A percentile compares a stretch with the other conserved stretches of the same genome.
These are phyloP conservation scores for Myriangium duriaei DNA, from an alignment of 2,329 filamentous ascomycete genomes.

Conservation along the genomic window DNA sequence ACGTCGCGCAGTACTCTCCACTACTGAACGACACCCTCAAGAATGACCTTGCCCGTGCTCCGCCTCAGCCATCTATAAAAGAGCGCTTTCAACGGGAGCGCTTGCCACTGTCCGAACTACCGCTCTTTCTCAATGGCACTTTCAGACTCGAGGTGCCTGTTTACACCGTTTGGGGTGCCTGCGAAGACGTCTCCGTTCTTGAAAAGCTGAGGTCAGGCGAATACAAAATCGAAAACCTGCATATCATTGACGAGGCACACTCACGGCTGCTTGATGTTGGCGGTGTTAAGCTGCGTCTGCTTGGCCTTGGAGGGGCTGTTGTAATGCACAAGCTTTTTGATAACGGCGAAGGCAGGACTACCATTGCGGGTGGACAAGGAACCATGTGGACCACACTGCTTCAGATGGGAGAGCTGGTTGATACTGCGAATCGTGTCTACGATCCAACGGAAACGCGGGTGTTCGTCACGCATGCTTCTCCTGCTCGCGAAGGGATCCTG, in stretches of 20 bases:
- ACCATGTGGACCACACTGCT: conserved; percentile 99
- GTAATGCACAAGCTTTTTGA: conserved; percentile 99
- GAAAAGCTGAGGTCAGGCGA: conserved; percentile 96
- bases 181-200: conserved; percentile 91
- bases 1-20: conserved; percentile 96
- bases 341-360: conserved; percentile 93
- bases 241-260: conserved; percentile 96
- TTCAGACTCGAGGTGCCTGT: conserved; percentile 91
- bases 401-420: conserved; percentile 95
- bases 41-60: conserved; percentile 52
- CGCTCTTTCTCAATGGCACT: conserved; percentile 75
- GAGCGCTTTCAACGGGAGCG: conserved; percentile 68
- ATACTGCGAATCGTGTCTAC: conserved; percentile 96
- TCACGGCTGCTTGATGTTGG: conserved; percentile 90
- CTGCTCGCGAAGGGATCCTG: conserved; percentile 86
- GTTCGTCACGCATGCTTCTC: conserved; percentile 93
- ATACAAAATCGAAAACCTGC: conserved; percentile 93
- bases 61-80: conserved; percentile 62
- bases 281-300: conserved; percentile 85
- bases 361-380: conserved; percentile 93
- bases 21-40: conserved; percentile 69
- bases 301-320: conserved; percentile 88
- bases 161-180: conserved; percentile 98
- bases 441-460: conserved; percentile 94
- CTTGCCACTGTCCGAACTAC: conserved; percentile 82